Conservation (phyloP, 257 asterid species). For the Nicotiana benthamiana region DNA sequence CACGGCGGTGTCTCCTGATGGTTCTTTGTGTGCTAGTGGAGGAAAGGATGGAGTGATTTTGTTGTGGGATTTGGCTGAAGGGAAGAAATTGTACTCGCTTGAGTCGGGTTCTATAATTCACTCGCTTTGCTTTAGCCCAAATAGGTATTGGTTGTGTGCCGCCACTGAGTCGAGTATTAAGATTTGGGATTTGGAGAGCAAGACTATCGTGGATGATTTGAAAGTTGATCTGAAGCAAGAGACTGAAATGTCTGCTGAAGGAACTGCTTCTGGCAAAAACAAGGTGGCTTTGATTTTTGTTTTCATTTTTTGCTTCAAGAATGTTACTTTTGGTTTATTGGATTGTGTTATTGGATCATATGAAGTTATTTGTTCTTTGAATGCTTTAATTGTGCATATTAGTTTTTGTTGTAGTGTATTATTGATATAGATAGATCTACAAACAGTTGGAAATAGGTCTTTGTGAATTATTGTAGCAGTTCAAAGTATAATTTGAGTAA, state of each 20-base stretch:
- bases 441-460: neutral
- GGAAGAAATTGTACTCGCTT: neutral
- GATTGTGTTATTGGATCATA: neutral
- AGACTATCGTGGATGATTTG: conserved; percentile 36
- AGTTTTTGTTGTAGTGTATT: neutral
- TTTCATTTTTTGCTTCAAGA: neutral
- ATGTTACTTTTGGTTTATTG: neutral
- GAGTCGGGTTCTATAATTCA: conserved; percentile 7
- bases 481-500: neutral
- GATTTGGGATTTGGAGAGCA: conserved; percentile 82
- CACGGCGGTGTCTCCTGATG: conserved; percentile 15
- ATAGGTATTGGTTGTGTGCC: conserved; percentile 14
- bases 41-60: conserved; percentile 25
- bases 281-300: conserved; percentile 32
- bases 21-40: conserved; percentile 15
- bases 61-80: conserved; percentile 41
- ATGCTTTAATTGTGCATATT: neutral
- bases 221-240: conserved; percentile 55
- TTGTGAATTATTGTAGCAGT: neutral
- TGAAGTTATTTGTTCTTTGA: neutral
- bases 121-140: conserved; percentile 10
- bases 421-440: neutral
- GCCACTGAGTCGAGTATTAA: conserved; percentile 45
- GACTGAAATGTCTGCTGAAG: conserved; percentile 46
- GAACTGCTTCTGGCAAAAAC: conserved; percentile 24